Conservation (phyloP, 192 early-diverging fungal species). For the Endogone sp. region DNA sequence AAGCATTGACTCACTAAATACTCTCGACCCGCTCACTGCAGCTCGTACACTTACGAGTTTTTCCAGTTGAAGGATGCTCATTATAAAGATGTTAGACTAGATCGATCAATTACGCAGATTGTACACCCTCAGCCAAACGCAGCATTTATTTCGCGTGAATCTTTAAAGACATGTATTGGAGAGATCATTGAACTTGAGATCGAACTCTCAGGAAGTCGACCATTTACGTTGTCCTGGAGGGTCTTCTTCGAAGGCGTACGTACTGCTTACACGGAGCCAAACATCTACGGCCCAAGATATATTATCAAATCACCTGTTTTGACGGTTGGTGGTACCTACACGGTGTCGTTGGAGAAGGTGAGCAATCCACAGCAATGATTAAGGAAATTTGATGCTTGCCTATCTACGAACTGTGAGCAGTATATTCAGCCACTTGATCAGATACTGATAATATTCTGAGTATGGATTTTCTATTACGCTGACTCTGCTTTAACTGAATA, state of each 20-base stretch:
- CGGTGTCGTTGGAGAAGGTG: conserved; percentile 34
- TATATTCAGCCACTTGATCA: too few relatives aligned
- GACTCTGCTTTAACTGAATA: too few relatives aligned
- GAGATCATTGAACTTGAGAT: conserved; percentile 28
- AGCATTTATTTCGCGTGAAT: conserved; percentile 11
- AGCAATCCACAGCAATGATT: too few relatives aligned
- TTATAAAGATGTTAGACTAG: conserved; percentile 21
- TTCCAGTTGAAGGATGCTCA: conserved; percentile 17
- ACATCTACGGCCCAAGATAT: conserved; percentile 17
- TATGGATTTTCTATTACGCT: too few relatives aligned
- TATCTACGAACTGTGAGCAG: too few relatives aligned
- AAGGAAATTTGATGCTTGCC: too few relatives aligned
- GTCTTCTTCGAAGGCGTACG: conserved; percentile 21
- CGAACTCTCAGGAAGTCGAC: conserved; percentile 27
- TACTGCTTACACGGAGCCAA: conserved; percentile 14
- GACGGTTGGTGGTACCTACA: conserved; percentile 27
- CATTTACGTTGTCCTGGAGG: conserved; percentile 30
- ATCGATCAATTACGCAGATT: conserved; percentile 20
- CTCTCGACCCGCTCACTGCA: background rate
- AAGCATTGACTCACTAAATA: background rate
- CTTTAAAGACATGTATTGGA: conserved; percentile 32
- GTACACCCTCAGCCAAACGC: conserved; percentile 45
- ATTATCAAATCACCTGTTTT: conserved; percentile 30
- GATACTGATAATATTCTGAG: too few relatives aligned
- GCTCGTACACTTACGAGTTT: conserved; percentile 33